These are phyloP conservation scores for Bryoerythrophyllum caledonicum DNA, from an alignment of 225 moss, liverwort and hornwort species.

Conservation along the genomic window DNA sequence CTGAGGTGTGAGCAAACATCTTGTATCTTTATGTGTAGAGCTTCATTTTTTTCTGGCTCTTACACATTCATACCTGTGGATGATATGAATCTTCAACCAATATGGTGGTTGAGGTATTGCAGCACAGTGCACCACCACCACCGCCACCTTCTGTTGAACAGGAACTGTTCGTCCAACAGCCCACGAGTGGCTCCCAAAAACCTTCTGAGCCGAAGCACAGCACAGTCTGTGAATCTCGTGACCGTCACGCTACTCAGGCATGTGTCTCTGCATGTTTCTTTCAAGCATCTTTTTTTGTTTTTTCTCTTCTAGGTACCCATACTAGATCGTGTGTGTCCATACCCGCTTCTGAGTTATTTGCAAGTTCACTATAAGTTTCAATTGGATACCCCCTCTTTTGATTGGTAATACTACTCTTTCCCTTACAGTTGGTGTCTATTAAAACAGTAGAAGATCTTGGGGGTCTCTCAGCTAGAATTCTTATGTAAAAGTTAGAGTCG, in stretches of 20 bases:
- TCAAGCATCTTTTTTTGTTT: background rate
- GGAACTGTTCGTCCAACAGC: constrained; percentile 23
- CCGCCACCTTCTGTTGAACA: constrained; percentile 25
- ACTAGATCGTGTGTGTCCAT: background rate
- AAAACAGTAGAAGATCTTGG: too few relatives aligned
- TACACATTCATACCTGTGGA: background rate
- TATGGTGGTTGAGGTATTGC: constrained; percentile 39
- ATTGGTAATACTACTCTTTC: too few relatives aligned
- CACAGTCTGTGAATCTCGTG: constrained; percentile 17
- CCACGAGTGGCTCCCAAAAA: constrained; percentile 17
- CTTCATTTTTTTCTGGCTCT: background rate
- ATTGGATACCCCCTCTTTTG: too few relatives aligned
- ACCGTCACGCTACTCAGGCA: constrained; percentile 35
- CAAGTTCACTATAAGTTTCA: too few relatives aligned
- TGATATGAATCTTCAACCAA: constrained; percentile 15
- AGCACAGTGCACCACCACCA: constrained; percentile 28
- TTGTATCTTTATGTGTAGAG: background rate
- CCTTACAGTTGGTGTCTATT: too few relatives aligned
- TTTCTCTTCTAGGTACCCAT: background rate
- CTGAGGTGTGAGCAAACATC: constrained; percentile 46
- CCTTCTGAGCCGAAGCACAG: constrained; percentile 11
- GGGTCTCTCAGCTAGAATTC: background rate
- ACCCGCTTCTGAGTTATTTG: too few relatives aligned
- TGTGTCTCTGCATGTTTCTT: constrained; percentile 15
- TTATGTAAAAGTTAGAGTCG: too few relatives aligned